These are phyloP conservation scores for Arachnomyces sp. DNA, from an alignment of 2,329 filamentous ascomycete species.

Conservation along the genomic window DNA sequence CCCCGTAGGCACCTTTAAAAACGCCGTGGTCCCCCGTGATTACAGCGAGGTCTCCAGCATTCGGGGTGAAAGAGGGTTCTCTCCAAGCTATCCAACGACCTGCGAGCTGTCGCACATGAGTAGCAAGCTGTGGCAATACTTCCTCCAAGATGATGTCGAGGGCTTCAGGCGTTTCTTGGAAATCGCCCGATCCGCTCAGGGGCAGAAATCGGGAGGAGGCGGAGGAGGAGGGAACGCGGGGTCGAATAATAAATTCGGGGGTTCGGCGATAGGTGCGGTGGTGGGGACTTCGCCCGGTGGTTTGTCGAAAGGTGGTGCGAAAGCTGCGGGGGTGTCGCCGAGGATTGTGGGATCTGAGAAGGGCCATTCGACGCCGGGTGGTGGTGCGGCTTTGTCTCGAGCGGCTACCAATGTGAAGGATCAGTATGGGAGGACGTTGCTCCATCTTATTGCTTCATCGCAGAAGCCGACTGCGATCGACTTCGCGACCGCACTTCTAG, in stretches of 20 bases:
- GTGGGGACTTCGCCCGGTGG: conserved; percentile 22
- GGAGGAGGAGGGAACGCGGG: conserved; percentile 18
- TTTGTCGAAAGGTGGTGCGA: conserved; percentile 43
- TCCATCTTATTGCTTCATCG: conserved; percentile 78
- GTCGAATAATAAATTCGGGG: conserved; percentile 22
- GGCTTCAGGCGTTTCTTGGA: conserved; percentile 83
- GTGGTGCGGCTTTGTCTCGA: conserved; percentile 37
- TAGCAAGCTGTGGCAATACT: conserved; percentile 92
- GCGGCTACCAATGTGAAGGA: conserved; percentile 81
- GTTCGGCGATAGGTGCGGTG: not conserved
- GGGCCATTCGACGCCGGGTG: conserved; percentile 14
- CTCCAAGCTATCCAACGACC: conserved; percentile 17
- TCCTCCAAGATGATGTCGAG: conserved; percentile 96
- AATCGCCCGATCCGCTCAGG: conserved; percentile 50
- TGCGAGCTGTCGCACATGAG: conserved; percentile 62
- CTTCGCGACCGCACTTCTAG: conserved; percentile 72
- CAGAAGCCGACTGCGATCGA: conserved; percentile 57
- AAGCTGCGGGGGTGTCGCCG: conserved; percentile 38
- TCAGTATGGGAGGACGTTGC: conserved; percentile 67
- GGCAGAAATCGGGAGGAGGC: conserved; percentile 20
- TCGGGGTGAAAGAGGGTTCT: conserved; percentile 45
- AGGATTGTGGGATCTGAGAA: conserved; percentile 39
- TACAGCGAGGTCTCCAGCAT: conserved; percentile 73
- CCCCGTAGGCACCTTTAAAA: conserved; percentile 63
- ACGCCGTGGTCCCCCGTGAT: conserved; percentile 78